Percentiles rank a stretch among this genome's conserved stretches.
These are phyloP conservation scores for Microcos paniculata DNA, from an alignment of 345 rosid genomes.

Conservation along the genomic window DNA sequence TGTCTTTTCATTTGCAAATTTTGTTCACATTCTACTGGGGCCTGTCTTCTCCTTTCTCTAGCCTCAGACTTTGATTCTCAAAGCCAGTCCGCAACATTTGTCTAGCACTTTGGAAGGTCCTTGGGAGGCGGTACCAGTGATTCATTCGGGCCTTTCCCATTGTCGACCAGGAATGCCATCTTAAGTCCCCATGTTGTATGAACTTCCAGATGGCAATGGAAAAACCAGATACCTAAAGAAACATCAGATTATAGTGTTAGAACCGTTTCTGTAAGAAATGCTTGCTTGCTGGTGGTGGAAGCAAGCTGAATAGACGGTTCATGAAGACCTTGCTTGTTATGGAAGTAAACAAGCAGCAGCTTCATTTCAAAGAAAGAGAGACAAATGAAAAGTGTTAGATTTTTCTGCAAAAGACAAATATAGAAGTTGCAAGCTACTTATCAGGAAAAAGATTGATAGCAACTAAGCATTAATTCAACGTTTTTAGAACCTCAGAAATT, in stretches of 20 bases:
- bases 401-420: neutral
- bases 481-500: neutral
- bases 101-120: slow-evolving; percentile 75
- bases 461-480: neutral
- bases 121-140: slow-evolving; percentile 67
- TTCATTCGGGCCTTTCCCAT: slow-evolving; percentile 56
- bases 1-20: neutral
- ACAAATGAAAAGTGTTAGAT: neutral
- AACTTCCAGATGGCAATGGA: slow-evolving; percentile 84
- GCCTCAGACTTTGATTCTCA: slow-evolving; percentile 11
- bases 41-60: neutral
- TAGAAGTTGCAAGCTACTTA: slow-evolving; percentile 8
- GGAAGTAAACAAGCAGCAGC: neutral
- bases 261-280: neutral
- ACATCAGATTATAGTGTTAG: neutral
- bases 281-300: neutral
- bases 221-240: slow-evolving; percentile 67
- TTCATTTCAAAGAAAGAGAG: neutral
- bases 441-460: slow-evolving; percentile 15
- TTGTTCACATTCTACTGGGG: neutral
- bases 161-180: slow-evolving; percentile 83
- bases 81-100: neutral
- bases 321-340: neutral
- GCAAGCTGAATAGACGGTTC: neutral
- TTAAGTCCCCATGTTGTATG: slow-evolving; percentile 85